Base-by-base conservation (phyloP, 805 yeast genomes). In the Metschnikowia amazonensis region DNA sequence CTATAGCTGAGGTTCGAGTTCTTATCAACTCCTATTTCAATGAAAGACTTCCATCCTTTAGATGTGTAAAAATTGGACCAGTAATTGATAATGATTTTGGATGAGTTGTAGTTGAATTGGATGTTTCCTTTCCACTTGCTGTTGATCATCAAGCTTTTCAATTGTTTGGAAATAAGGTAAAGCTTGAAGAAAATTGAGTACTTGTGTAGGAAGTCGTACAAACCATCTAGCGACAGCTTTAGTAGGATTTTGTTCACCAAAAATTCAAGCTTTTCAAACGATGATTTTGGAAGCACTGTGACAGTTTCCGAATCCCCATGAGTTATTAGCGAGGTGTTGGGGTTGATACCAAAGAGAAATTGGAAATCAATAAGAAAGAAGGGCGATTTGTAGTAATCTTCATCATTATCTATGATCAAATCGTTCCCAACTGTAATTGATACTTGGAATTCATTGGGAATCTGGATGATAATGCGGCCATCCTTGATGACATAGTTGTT, bases 341-440 rank as follows among this genome's bases (percentile, higher is more conserved):
- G 70, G 48, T 66, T 66, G 23, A 75, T 69, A 8, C 76, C 73
- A 56, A 85, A 83, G 18, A 76, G 67, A 45, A 89, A 77, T 45
- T 79, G 74, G 63, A 89, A 84, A 60, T 87, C 92, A 17, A 92
- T 85, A 48, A 89, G 74, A 59, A 82, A 86, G 55, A 86, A 83
- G 13, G 89, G 89, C 0, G 89, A 78, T 36, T 61, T 60, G 18
- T 43, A 47, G 51, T 68, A 67, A 31, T 77, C 76, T 3, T 69
- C 71, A 2, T 72, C 69, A 20, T 81, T 81, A 55, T 80, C 82
- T 17, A 66, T 55, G 9, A 70, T 62, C 33, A 57, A 36, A 43
- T 70, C 74, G 30, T 88, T 81, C 0, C 94, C 86, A n/a, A 90
- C 72, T 20, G 89, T 87, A 13, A 89, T 75, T 18, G 67, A 58